A percentile compares a stretch with the other conserved stretches of the same genome.
phyloP scores from a whole-genome alignment of 768 basidiomycete genomes.

The Termitomyces sp. region DNA sequence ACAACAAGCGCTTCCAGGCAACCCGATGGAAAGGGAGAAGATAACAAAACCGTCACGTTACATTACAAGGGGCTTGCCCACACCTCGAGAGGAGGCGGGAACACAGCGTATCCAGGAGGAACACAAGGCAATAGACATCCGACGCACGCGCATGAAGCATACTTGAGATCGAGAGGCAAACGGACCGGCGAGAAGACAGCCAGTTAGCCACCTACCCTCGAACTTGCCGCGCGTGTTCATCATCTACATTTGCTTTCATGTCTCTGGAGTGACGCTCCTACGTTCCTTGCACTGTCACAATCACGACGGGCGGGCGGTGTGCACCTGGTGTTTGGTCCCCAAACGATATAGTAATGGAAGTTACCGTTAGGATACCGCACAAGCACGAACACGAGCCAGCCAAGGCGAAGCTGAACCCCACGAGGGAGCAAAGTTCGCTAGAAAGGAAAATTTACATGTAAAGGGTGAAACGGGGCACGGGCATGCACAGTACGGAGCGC shows the following conservation, averaged over 20 bases:
- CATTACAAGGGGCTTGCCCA: conserved; percentile 32
- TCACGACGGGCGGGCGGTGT: conserved; percentile 6
- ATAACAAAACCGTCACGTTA: conserved; percentile 17
- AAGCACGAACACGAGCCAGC: conserved; percentile 10
- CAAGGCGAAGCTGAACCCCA: conserved; percentile 15
- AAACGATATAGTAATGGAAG: conserved; percentile 12
- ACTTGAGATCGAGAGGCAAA: conserved; percentile 31
- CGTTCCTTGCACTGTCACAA: conserved; percentile 11
- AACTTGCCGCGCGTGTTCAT: conserved; percentile 26
- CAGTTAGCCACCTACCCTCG: conserved; percentile 27
- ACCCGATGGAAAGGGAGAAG: conserved; percentile 19
- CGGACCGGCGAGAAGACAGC: conserved; percentile 2
- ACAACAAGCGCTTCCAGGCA: conserved; percentile 46
- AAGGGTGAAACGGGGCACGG: conserved; percentile 17
- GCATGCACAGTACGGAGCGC: conserved; percentile 36
- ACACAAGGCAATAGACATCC: conserved; percentile 38
- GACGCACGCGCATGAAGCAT: conserved; percentile 29
- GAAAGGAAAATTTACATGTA: conserved; percentile 9
- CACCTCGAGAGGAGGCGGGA: conserved; percentile 29
- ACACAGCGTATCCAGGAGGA: conserved; percentile 42
- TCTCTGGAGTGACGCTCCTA: conserved; percentile 32
- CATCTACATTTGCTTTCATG: conserved; percentile 30
- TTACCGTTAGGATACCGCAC: conserved; percentile 24
- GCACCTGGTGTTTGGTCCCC: conserved; percentile 15
- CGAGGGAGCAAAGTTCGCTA: conserved; percentile 15